These are phyloP conservation scores for Leptodontidium sp. DNA, from an alignment of 2,329 filamentous ascomycete species.

Conservation along the genomic window DNA sequence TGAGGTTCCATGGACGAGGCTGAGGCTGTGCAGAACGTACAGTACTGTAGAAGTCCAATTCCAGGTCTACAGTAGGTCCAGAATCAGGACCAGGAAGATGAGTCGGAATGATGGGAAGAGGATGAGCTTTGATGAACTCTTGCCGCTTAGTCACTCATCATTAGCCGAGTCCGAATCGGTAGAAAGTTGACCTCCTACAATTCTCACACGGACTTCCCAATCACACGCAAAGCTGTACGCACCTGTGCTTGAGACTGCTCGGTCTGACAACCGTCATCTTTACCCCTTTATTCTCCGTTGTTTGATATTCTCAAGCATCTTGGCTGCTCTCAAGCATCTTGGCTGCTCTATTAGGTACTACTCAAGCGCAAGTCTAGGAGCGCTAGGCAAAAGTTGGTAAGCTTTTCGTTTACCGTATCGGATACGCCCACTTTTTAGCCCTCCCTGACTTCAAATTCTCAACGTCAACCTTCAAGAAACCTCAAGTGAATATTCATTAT, in stretches of 20 bases:
- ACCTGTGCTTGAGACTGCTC: not conserved
- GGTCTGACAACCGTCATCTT: not conserved
- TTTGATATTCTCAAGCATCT: not conserved
- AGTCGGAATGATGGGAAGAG: conserved; percentile 5
- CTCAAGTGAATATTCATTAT: not conserved
- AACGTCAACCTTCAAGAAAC: not conserved
- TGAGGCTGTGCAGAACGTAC: conserved; percentile 2
- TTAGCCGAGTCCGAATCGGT: not conserved
- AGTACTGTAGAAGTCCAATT: too few species aligned
- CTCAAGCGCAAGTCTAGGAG: not conserved
- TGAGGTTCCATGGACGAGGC: not conserved
- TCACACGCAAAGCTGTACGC: not conserved
- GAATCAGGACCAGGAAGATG: not conserved
- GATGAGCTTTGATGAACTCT: not conserved
- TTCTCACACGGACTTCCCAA: not conserved
- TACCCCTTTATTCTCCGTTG: not conserved
- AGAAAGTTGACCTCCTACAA: not conserved
- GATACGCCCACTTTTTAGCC: conserved; percentile 11
- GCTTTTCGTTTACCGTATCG: conserved; percentile 16
- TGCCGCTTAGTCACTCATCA: not conserved
- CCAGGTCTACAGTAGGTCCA: too few species aligned
- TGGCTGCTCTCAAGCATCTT: not conserved
- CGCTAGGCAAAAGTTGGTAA: conserved; percentile 13
- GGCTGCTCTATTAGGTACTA: not conserved
- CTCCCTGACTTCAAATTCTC: conserved; percentile 15